These are phyloP conservation scores for Xeromyces bisporus DNA, from an alignment of 495 filamentous ascomycete species.

Conservation along the genomic window DNA sequence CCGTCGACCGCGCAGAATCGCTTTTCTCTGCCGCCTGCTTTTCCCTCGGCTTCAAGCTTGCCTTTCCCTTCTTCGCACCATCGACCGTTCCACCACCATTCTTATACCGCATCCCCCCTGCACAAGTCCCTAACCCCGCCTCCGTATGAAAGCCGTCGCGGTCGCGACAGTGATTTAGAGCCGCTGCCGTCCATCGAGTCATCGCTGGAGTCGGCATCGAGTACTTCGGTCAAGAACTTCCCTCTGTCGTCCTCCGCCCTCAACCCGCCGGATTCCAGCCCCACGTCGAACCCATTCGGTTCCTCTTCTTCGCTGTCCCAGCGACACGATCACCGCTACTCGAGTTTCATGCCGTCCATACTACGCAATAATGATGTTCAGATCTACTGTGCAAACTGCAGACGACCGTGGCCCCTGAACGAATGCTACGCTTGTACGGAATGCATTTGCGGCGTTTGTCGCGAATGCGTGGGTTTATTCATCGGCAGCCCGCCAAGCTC, in stretches of 20 bases:
- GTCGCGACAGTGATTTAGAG: slow-evolving; percentile 40
- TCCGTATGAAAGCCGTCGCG: slow-evolving; percentile 43
- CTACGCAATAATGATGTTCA: slow-evolving; percentile 43
- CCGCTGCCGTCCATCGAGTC: slow-evolving; percentile 78
- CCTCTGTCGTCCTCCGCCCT: slow-evolving; percentile 37
- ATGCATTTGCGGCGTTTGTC: slow-evolving; percentile 82
- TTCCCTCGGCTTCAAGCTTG: slow-evolving; percentile 18
- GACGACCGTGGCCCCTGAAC: slow-evolving; percentile 50
- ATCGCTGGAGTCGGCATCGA: slow-evolving; percentile 38
- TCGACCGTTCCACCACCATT: slow-evolving; percentile 42
- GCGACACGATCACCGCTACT: slow-evolving; percentile 32
- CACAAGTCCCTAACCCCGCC: slow-evolving; percentile 72
- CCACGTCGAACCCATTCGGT: slow-evolving; percentile 26
- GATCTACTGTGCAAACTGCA: slow-evolving; percentile 78
- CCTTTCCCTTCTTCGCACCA: slow-evolving; percentile 26
- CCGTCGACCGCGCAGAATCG: slow-evolving; percentile 36
- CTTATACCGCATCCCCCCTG: slow-evolving; percentile 71
- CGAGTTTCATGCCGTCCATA: slow-evolving; percentile 28
- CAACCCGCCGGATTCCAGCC: slow-evolving; percentile 34
- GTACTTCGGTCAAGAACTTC: slow-evolving; percentile 43
- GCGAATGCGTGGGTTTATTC: slow-evolving; percentile 65
- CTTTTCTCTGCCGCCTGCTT: slow-evolving; percentile 59
- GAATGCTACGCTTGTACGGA: slow-evolving; percentile 86
- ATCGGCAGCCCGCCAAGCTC: slow-evolving; percentile 33
- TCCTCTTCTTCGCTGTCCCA: slow-evolving; percentile 21